Evolutionary conservation across 2,329 filamentous ascomycete genomes (phyloP), one percentile per base, ranked within the genome.

Genomic region (Cordyceps tenuipes): DNA sequence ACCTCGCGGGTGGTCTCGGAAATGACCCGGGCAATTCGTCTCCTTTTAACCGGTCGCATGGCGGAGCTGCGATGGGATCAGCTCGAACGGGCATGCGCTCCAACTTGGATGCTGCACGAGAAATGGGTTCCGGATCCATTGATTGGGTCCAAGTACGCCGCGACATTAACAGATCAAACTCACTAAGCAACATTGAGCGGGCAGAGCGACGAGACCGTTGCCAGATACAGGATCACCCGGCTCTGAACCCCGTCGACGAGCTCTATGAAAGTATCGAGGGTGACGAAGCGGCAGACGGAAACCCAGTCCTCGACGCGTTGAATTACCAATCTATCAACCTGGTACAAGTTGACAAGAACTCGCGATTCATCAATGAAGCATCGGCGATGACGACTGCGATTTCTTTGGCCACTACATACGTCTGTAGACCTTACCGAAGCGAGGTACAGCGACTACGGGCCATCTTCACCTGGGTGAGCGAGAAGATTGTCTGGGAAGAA

Each of bases 121-220:
- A 95, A 19, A 72, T 88, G 7, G 81, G 77, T 43, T 66, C 76
- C 21, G 76, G 76, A 12, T 77, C 79, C 1, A 82, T 89, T 15
- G 93, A 97, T 71, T 99, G 94, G 92, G 91, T 99, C n/a, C 92
- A 97, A 71, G 91, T 97, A 23, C 88, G 94, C 41, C 85, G 94
- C 50, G 95, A 99, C 73, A 88, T 99, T 51, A 97, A 99, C 72
- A 84, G 94, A 41, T 96, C 93, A 3, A 97, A 96, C 69, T 94
- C 93, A 0, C 79, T 97, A 43, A 96, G 92, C 72, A 87, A 86
- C 63, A 94, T 93, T 64, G 94, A 99, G 75, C 83, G 87, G 21
- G 80, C 85, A 44, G 94, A 99, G 70, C 81, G 93, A 58, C 87
- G 84, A 48, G 93, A 99, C 67, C 84, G 93, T 58, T 97, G 92